phyloP scores from a whole-genome alignment of 176 grass and related monocot species.

The Melocanna baccifera region DNA sequence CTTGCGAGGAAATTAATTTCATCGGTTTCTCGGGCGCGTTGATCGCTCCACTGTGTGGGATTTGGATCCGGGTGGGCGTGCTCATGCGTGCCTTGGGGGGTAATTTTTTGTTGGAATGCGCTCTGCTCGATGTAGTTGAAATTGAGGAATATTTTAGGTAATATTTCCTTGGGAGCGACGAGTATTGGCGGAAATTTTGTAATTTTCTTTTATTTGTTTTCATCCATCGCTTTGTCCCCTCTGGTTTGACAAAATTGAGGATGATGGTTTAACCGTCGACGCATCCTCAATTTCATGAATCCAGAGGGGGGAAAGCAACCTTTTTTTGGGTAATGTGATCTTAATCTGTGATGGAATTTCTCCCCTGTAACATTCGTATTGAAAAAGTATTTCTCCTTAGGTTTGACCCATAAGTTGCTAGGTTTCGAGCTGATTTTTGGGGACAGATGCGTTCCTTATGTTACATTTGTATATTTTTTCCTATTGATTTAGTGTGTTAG shows the following conservation, averaged over 20 bases:
- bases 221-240: not conserved
- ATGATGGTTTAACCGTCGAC: not conserved
- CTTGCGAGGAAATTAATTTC: not conserved
- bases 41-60: not conserved
- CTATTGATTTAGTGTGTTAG: not conserved
- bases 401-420: not conserved
- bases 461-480: not conserved
- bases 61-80: not conserved
- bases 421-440: not conserved
- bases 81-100: not conserved
- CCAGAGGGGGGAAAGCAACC: not conserved
- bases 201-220: not conserved
- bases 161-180: not conserved
- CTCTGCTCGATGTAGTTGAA: not conserved
- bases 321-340: not conserved
- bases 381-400: not conserved
- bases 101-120: not conserved
- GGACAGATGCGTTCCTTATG: not conserved
- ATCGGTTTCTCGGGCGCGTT: not conserved
- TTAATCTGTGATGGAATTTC: not conserved
- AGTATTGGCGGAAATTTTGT: not conserved
- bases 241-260: not conserved
- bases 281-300: not conserved
- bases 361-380: not conserved
- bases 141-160: not conserved